Percentiles rank a stretch among this genome's conserved stretches.
Conservation (phyloP, 352 stramenopile species). For the Globisporangium rhizosaccharum region DNA sequence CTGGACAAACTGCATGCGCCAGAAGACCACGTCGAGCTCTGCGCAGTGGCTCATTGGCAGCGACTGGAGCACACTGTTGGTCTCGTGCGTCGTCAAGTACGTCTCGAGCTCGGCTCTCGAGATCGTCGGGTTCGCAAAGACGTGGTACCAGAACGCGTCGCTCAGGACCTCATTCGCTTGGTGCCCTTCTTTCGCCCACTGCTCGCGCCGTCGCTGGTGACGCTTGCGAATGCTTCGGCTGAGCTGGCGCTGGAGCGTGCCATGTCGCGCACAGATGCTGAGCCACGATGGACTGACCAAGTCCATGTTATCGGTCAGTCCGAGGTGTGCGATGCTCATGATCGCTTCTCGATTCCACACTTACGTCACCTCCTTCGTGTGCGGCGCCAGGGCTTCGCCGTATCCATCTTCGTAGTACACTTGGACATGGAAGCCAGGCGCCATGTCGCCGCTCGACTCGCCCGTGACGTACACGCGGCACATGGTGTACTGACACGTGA, state of each 20-base stretch:
- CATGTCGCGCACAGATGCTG: constrained; percentile 7
- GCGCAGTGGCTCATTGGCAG: constrained; percentile 16
- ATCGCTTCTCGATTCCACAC: constrained; percentile 18
- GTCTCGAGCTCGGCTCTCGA: constrained; percentile 14
- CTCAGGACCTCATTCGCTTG: constrained; percentile 23
- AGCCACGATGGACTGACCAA: constrained; percentile 15
- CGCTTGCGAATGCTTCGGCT: neutral
- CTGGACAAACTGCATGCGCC: constrained; percentile 24
- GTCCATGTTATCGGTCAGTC: constrained; percentile 21
- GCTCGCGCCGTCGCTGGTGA: neutral
- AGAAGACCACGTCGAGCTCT: constrained; percentile 30
- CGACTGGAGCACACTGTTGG: constrained; percentile 16
- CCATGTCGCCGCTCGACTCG: constrained; percentile 8
- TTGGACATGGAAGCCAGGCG: too few relatives aligned
- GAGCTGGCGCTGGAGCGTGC: constrained; percentile 13
- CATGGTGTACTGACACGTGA: constrained; percentile 28
- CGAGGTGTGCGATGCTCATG: constrained; percentile 23
- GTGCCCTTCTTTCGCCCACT: constrained; percentile 2
- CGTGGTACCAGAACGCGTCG: constrained; percentile 38
- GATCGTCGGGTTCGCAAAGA: constrained; percentile 32
- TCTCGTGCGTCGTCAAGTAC: constrained; percentile 24
- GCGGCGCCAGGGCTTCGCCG: constrained; percentile 21
- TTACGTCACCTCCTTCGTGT: constrained; percentile 25
- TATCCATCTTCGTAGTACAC: constrained; percentile 17
- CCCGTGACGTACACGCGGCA: too few relatives aligned